Evolutionary conservation across 306 rosid genomes (phyloP), one percentile per base, ranked within the genome.

Genomic region (Prinsepia uniflora): DNA sequence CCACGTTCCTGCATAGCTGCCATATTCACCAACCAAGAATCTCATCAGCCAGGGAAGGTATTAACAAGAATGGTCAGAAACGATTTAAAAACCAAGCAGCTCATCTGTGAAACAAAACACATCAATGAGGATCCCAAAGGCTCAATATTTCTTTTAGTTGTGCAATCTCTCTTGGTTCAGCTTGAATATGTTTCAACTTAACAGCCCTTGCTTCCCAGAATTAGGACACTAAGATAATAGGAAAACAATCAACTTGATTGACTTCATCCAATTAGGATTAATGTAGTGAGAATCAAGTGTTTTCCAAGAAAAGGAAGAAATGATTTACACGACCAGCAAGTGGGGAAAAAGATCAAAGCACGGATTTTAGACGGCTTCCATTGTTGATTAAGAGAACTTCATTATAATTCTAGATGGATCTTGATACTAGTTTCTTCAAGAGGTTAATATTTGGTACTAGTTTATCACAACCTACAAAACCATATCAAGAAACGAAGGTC

Each of bases 1-100:
- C 98, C 98, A 94, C 58, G 97, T 80, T 81, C 78, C 94, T 2
- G 98, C 97, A 67, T 90, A 94, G 75, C 98, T 90, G 82, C 77
- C 81, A 42, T 65, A 18, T 34, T 72, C 73, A 48, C 66, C 42
- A 24, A 43, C 40, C 63, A 62, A 65, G 24, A 55, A 59, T 19
- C 75, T 45, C 58, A 30, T 44, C 17, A 15, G 44, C 22, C 44
- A 14, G 5, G 12, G n/a, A 9, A 44, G 56, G 22, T 24, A 49
- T 14, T 22, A 44, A n/a, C 22, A 41, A 24, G 54, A 22, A 36
- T 56, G 22, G 45, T 55, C 1, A 14, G 63, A 56, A 69, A 41
- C 14, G 43, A 69, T 10, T 30, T 30, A 3, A 30, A 30, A 30
- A 30, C 36, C 36, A 30, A 30, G 36, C 36, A 30, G 2, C 36